Evolutionary conservation across 2,329 filamentous ascomycete species (phyloP).

Genomic region (Stachybotrys chlorohalonatus): DNA sequence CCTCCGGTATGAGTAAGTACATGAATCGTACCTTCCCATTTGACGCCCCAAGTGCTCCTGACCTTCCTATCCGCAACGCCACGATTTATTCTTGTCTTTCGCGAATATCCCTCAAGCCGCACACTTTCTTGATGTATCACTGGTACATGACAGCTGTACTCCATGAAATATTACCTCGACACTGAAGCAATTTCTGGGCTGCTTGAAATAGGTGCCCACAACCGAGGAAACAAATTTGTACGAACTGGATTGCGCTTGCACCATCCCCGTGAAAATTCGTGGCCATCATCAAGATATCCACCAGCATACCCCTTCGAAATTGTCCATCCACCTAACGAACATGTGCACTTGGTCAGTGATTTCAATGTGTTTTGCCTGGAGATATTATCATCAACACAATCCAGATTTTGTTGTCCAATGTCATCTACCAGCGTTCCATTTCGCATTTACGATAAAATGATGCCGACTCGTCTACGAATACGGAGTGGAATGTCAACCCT

Average conservation of each 20-base stretch:
- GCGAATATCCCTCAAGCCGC: not conserved
- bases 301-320: too few species aligned
- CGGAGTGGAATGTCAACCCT: too few species aligned
- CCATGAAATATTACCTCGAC: not conserved
- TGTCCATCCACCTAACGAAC: too few species aligned
- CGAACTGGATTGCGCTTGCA: not conserved
- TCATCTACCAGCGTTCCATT: not conserved
- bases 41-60: too few species aligned
- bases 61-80: not conserved
- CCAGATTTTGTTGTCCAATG: not conserved
- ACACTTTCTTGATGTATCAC: not conserved
- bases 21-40: too few species aligned
- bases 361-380: not conserved
- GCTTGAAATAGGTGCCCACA: not conserved
- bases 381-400: not conserved
- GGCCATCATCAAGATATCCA: too few species aligned
- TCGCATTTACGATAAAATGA: not conserved
- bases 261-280: not conserved
- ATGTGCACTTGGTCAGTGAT: too few species aligned
- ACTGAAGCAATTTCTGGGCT: not conserved
- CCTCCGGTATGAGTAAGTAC: too few species aligned
- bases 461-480: not conserved
- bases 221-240: not conserved
- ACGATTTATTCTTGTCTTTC: not conserved
- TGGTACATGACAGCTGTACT: not conserved